Evolutionary conservation across 345 rosid species (phyloP).

Genomic region (Dovyalis caffra): DNA sequence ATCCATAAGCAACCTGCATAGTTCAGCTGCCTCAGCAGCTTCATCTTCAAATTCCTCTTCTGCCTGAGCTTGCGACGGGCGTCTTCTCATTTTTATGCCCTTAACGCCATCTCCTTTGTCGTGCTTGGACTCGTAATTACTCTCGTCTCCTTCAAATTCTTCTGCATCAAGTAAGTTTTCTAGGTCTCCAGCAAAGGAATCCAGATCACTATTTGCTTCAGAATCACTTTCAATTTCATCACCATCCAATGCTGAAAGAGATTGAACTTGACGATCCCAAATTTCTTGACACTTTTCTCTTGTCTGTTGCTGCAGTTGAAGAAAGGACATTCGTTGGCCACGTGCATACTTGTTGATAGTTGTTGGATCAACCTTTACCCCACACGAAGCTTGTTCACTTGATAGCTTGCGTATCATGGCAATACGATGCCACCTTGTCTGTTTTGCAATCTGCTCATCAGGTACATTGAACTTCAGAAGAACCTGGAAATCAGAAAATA

Average conservation of each 20-base stretch:
- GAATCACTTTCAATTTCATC: slow-evolving; percentile 89
- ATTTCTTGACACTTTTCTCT: slow-evolving; percentile 99
- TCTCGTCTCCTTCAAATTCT: slow-evolving; percentile 85
- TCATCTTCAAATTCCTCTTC: slow-evolving; percentile 96
- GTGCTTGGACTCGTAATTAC: slow-evolving; percentile 50
- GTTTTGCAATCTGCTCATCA: slow-evolving; percentile 84
- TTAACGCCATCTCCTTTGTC: slow-evolving; percentile 79
- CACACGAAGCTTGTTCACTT: slow-evolving; percentile 97
- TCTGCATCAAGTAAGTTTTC: slow-evolving; percentile 98
- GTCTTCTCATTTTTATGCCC: slow-evolving; percentile 92
- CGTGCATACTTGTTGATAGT: slow-evolving; percentile 96
- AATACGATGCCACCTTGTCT: slow-evolving; percentile 98
- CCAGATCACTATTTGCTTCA: slow-evolving; percentile 94
- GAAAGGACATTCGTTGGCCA: slow-evolving; percentile 97
- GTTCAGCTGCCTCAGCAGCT: slow-evolving; percentile 90
- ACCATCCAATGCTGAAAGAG: slow-evolving; percentile 75
- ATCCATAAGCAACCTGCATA: slow-evolving; percentile 90
- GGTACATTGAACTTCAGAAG: slow-evolving; percentile 92
- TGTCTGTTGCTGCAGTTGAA: slow-evolving; percentile 97
- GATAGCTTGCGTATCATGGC: slow-evolving; percentile 99
- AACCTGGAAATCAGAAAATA: slow-evolving; percentile 47
- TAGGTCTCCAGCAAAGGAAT: slow-evolving; percentile 97
- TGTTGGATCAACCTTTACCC: slow-evolving; percentile 92
- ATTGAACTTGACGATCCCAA: slow-evolving; percentile 93
- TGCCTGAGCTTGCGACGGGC: slow-evolving; percentile 68